Conservation (phyloP, 257 asterid genomes). For the Solanum microdontum region DNA sequence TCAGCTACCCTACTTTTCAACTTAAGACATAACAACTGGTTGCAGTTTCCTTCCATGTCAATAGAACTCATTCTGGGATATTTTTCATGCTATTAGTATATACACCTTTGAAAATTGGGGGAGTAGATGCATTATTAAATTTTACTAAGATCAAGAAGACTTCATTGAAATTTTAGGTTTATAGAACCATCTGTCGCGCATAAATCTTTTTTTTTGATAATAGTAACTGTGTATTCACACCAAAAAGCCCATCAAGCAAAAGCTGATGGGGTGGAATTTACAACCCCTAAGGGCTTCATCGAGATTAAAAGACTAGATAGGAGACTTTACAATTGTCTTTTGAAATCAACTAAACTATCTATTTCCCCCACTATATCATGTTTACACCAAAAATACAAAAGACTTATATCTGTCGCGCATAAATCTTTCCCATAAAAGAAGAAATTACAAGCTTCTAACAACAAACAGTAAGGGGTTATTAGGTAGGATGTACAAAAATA, state of each 20-base stretch:
- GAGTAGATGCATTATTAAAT: not conserved
- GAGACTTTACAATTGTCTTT: no score
- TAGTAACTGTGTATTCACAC: no score
- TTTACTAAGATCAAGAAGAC: not conserved
- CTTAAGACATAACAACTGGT: not conserved
- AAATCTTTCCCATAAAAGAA: not conserved
- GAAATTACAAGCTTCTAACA: not conserved
- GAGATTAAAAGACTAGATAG: no score
- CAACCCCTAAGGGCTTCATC: no score
- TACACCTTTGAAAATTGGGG: not conserved
- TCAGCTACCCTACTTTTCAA: slow-evolving; percentile 1
- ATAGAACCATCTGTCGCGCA: not conserved
- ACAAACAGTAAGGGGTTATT: not conserved
- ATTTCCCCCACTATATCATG: no score
- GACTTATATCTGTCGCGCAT: not conserved
- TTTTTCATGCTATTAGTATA: not conserved
- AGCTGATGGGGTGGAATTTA: no score
- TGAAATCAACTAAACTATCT: no score
- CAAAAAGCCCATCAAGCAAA: no score
- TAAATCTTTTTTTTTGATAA: no score
- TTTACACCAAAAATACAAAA: no score
- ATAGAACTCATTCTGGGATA: not conserved
- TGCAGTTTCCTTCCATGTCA: not conserved
- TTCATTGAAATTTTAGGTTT: not conserved
- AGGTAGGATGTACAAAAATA: not conserved